phyloP scores from a whole-genome alignment of 148 eudicot species.

The Rhododendron molle region DNA sequence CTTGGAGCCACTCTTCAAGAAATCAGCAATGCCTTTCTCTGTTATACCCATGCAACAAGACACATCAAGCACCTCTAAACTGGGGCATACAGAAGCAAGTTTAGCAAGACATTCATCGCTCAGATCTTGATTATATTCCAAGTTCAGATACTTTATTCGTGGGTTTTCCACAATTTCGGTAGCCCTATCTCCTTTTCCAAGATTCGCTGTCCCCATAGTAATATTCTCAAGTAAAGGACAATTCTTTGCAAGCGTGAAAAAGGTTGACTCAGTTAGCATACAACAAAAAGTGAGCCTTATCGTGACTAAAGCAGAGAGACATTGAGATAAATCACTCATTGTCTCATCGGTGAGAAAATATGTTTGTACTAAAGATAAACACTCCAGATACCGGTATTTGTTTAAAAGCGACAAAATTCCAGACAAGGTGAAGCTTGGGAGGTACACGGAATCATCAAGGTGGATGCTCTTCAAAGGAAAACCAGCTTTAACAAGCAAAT shows the following conservation, averaged over 20 bases:
- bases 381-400: slow-evolving; percentile 32
- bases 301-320: slow-evolving; percentile 27
- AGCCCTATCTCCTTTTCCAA: slow-evolving; percentile 30
- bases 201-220: slow-evolving; percentile 40
- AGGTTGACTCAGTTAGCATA: slow-evolving; percentile 30
- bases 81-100: slow-evolving; percentile 49
- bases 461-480: slow-evolving; percentile 39
- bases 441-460: slow-evolving; percentile 1
- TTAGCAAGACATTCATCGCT: slow-evolving; percentile 40
- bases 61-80: slow-evolving; percentile 49
- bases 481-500: slow-evolving; percentile 22
- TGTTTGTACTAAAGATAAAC: slow-evolving; percentile 34
- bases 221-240: slow-evolving; percentile 40
- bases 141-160: slow-evolving; percentile 29
- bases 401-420: slow-evolving; percentile 37
- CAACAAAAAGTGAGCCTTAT: slow-evolving; percentile 47
- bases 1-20: slow-evolving; percentile 33
- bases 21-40: slow-evolving; percentile 39
- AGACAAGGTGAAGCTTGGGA: slow-evolving; percentile 23
- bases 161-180: slow-evolving; percentile 22
- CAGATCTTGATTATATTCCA: slow-evolving; percentile 33
- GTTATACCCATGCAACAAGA: slow-evolving; percentile 36
- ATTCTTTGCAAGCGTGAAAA: slow-evolving; percentile 32
- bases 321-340: slow-evolving; percentile 32
- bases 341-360: slow-evolving; percentile 33